Evolutionary conservation across 75 land plant species (phyloP).

Genomic region (Pseudotsuga menziesii): DNA sequence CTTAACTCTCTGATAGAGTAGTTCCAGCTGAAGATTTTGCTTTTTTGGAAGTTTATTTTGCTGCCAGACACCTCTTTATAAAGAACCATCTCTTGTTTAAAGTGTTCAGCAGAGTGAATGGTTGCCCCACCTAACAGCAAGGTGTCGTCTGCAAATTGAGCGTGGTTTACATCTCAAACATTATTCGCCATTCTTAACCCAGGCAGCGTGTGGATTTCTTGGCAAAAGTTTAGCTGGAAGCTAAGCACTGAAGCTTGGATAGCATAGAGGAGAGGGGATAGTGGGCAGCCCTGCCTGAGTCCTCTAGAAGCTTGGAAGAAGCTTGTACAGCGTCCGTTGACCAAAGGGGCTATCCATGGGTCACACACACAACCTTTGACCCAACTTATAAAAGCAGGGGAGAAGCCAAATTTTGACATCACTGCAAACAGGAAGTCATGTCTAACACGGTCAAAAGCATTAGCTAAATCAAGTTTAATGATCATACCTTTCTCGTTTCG

Average conservation of each 20-base stretch:
- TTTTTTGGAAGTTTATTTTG: neutral
- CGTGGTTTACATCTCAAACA: neutral
- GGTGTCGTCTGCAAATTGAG: neutral
- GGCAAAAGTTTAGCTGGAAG: neutral
- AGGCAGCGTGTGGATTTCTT: neutral
- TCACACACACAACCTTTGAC: neutral
- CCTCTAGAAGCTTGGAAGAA: neutral
- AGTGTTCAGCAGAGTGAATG: too few species aligned
- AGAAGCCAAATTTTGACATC: neutral
- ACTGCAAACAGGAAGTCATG: neutral
- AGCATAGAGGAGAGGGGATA: neutral
- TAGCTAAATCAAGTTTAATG: neutral
- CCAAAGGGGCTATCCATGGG: neutral
- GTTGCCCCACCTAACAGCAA: neutral
- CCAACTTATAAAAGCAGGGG: neutral
- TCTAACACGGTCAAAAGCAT: neutral
- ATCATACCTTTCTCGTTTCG: neutral
- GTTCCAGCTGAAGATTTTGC: too few species aligned
- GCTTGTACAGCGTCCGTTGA: neutral
- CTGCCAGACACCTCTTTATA: too few species aligned
- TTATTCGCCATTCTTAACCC: neutral
- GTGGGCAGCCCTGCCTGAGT: neutral
- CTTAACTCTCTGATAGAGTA: neutral
- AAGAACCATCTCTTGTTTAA: neutral
- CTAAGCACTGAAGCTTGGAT: neutral